Percentiles rank a stretch among this genome's conserved stretches.
Conservation (phyloP, 768 basidiomycete species). For the Neoboletus magnificus region DNA sequence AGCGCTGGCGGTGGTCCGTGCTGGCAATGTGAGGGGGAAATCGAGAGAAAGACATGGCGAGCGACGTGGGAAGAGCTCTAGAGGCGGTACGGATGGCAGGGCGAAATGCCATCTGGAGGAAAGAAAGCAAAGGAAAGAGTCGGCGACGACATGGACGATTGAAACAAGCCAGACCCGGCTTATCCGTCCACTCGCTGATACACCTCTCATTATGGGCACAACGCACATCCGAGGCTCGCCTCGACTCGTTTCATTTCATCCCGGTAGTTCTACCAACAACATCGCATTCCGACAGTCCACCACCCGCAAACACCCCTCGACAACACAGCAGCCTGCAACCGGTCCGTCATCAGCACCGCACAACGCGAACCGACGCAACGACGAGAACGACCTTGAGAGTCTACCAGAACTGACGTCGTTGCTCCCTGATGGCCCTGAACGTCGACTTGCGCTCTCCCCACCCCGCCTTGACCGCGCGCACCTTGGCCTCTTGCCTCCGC, state of each 20-base stretch:
- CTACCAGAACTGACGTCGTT: slow-evolving; percentile 73
- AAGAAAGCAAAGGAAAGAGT: background rate
- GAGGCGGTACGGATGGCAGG: background rate
- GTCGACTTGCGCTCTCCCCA: slow-evolving; percentile 74
- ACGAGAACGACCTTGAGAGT: slow-evolving; percentile 9
- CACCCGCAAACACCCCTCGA: background rate
- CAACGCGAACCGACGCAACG: background rate
- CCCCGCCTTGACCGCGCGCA: slow-evolving; percentile 44
- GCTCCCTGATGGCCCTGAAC: slow-evolving; percentile 59
- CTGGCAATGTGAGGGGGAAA: slow-evolving; percentile 48
- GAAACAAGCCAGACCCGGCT: background rate
- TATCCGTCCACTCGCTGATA: background rate
- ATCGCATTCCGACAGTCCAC: background rate
- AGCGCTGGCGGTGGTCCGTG: slow-evolving; percentile 54
- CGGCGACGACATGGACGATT: background rate
- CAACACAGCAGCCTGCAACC: background rate
- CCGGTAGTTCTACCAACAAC: background rate
- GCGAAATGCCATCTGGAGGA: slow-evolving; percentile 5
- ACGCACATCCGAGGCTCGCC: background rate
- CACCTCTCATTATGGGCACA: background rate
- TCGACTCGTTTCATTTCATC: background rate
- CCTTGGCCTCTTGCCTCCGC: slow-evolving; percentile 43
- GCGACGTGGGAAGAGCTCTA: background rate
- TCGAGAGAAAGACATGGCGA: slow-evolving; percentile 29
- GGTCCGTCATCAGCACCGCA: background rate